phyloP scores from a whole-genome alignment of 2,329 filamentous ascomycete genomes.

The Podosphaera fusca region DNA sequence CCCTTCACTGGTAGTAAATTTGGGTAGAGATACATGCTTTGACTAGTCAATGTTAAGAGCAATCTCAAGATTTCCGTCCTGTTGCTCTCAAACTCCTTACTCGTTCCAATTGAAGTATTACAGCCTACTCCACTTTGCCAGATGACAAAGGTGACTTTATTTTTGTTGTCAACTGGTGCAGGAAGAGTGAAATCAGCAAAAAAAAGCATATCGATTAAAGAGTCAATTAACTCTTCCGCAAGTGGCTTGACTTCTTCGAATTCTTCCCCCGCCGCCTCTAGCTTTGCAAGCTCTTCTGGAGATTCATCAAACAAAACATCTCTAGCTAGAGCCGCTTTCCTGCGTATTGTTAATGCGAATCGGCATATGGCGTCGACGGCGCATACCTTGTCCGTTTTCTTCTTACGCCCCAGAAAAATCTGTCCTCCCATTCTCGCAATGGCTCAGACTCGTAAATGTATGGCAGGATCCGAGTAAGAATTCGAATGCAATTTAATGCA shows the following conservation, averaged over 20 bases:
- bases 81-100: constrained; percentile 81
- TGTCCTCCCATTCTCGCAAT: constrained; percentile 66
- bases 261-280: constrained; percentile 29
- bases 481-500: constrained; percentile 83
- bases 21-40: constrained; percentile 80
- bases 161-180: constrained; percentile 41
- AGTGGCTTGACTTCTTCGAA: constrained; percentile 70
- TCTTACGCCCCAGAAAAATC: constrained; percentile 71
- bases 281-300: constrained; percentile 27
- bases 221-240: constrained; percentile 81
- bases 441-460: constrained; percentile 80
- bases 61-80: constrained; percentile 73
- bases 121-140: constrained; percentile 97
- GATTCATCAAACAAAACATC: constrained; percentile 73
- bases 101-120: constrained; percentile 69
- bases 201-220: constrained; percentile 72
- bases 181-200: constrained; percentile 77
- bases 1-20: constrained; percentile 60
- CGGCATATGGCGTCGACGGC: background rate
- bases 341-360: constrained; percentile 9
- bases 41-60: constrained; percentile 64
- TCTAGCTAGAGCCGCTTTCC: constrained; percentile 38
- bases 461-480: constrained; percentile 72
- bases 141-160: constrained; percentile 76
- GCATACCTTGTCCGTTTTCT: constrained; percentile 36